Percentiles rank a stretch among this genome's conserved stretches.
These are phyloP conservation scores for Hanseniaspora osmophila DNA, from an alignment of 805 yeast genomes.

Conservation along the genomic window DNA sequence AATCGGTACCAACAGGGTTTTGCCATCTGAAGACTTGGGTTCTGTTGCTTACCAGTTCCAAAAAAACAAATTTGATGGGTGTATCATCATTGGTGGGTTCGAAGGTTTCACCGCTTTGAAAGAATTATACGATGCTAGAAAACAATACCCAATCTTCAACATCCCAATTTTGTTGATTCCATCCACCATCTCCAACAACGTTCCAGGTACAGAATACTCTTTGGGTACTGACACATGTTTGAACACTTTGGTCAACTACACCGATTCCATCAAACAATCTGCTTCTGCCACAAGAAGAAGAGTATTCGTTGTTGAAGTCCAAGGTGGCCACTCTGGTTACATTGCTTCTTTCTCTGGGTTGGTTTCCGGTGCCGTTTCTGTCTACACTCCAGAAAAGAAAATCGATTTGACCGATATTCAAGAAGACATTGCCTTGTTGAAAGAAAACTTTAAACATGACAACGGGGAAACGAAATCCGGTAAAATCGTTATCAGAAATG, in stretches of 20 bases:
- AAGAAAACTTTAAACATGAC: conserved; percentile 55
- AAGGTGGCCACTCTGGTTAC: conserved; percentile 76
- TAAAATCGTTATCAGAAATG: conserved; percentile 70
- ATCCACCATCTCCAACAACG: conserved; percentile 68
- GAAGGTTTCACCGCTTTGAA: conserved; percentile 86
- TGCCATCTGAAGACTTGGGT: conserved; percentile 78
- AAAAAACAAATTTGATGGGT: conserved; percentile 75
- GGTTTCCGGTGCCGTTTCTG: conserved; percentile 66
- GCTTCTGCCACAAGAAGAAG: conserved; percentile 70
- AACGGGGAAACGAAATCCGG: conserved; percentile 75
- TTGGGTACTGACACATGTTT: conserved; percentile 65
- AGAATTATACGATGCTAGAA: conserved; percentile 66
- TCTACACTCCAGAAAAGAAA: conserved; percentile 81
- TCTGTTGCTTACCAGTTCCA: conserved; percentile 87
- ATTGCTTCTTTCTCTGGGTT: conserved; percentile 57
- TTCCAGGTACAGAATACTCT: conserved; percentile 72
- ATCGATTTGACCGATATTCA: conserved; percentile 54
- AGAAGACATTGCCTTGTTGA: conserved; percentile 59
- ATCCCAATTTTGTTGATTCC: conserved; percentile 71
- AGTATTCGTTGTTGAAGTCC: conserved; percentile 70
- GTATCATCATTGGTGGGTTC: conserved; percentile 87
- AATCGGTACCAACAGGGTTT: conserved; percentile 84
- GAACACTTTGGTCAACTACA: conserved; percentile 54
- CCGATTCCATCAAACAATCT: conserved; percentile 67
- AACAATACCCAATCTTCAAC: conserved; percentile 63